Evolutionary conservation across 2,329 filamentous ascomycete genomes (phyloP).

Genomic region (Cyanodermella asteris): DNA sequence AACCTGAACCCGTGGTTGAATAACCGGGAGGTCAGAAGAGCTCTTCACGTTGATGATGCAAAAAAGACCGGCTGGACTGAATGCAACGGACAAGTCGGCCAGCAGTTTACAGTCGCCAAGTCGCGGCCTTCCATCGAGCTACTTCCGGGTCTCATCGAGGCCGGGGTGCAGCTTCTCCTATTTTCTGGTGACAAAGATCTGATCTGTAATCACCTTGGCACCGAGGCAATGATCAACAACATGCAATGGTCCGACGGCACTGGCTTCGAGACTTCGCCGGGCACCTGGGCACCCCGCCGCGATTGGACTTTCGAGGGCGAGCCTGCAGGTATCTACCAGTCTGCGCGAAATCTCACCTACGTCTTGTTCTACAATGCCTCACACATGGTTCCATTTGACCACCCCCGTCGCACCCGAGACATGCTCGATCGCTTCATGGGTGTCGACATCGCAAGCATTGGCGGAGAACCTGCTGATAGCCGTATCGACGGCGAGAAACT

Average conservation of each 20-base stretch:
- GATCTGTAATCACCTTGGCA: slow-evolving; percentile 94
- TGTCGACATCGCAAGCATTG: slow-evolving; percentile 76
- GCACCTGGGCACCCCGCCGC: slow-evolving; percentile 74
- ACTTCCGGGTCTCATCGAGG: slow-evolving; percentile 54
- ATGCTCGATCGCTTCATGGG: slow-evolving; percentile 96
- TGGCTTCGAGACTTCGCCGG: slow-evolving; percentile 72
- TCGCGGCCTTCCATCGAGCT: slow-evolving; percentile 54
- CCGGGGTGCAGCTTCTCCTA: slow-evolving; percentile 59
- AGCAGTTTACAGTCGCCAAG: slow-evolving; percentile 45
- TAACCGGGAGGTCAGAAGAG: slow-evolving; percentile 51
- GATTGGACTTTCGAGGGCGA: slow-evolving; percentile 90
- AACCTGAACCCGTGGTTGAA: slow-evolving; percentile 67
- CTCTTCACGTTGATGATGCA: slow-evolving; percentile 61
- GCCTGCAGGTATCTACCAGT: slow-evolving; percentile 75
- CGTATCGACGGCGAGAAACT: slow-evolving; percentile 70
- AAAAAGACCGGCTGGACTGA: slow-evolving; percentile 82
- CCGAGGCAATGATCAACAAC: slow-evolving; percentile 72
- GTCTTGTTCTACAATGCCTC: slow-evolving; percentile 87
- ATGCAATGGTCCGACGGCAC: slow-evolving; percentile 81
- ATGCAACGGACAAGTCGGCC: slow-evolving; percentile 60
- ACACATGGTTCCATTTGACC: slow-evolving; percentile 97
- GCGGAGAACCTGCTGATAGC: slow-evolving; percentile 56
- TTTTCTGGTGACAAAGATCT: slow-evolving; percentile 89
- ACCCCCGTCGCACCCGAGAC: slow-evolving; percentile 63
- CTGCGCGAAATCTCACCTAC: slow-evolving; percentile 87